Evolutionary conservation across 78 protist species (phyloP).

Genomic region (Diacronema lutheri): DNA sequence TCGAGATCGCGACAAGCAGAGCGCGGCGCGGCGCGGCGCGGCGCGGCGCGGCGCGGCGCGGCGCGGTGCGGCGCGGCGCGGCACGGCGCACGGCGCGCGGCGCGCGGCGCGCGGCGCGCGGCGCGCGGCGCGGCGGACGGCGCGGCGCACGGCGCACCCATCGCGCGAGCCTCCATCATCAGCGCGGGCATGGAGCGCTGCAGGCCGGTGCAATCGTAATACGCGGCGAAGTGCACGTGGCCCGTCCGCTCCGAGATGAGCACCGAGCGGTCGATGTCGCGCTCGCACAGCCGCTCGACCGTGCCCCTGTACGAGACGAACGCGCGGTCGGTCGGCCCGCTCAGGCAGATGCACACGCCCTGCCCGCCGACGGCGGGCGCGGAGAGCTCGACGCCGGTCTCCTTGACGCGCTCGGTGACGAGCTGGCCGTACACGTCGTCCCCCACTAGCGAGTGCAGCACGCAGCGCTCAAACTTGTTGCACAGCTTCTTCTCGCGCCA

Average conservation of each 20-base stretch:
- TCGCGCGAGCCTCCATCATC: not conserved
- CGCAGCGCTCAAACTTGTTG: not conserved
- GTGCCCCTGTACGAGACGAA: not conserved
- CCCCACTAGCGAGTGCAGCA: not conserved
- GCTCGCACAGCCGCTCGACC: not conserved
- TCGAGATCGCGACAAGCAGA: no score
- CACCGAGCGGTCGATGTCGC: not conserved
- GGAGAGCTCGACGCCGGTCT: not conserved
- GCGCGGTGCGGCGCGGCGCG: no score
- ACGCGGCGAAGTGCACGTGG: not conserved
- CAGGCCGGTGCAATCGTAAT: not conserved
- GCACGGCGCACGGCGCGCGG: no score
- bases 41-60: no score
- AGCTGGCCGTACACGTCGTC: not conserved
- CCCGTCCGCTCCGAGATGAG: not conserved
- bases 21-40: no score
- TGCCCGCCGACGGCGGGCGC: not conserved
- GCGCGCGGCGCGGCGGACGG: no score
- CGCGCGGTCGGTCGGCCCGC: not conserved
- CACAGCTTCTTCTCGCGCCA: not conserved
- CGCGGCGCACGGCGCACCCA: no score
- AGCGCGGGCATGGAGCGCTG: not conserved
- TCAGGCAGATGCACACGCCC: conserved; percentile 5
- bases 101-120: no score
- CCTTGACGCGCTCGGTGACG: not conserved